A percentile compares a stretch with the other conserved stretches of the same genome.
phyloP scores from a whole-genome alignment of 495 filamentous ascomycete species.

The Penicillium goetzii region DNA sequence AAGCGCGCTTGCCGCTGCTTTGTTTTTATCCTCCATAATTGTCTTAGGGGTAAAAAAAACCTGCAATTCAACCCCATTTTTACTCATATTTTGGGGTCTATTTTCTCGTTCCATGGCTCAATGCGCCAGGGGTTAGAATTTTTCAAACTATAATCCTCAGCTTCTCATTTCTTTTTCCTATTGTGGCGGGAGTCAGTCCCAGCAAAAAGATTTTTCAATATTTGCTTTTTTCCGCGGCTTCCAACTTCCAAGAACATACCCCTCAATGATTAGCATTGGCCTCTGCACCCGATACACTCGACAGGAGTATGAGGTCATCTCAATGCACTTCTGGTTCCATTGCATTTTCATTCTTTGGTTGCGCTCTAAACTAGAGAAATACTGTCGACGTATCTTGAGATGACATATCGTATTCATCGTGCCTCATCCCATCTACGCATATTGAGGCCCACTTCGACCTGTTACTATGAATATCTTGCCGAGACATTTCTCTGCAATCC shows the following conservation, averaged over 20 bases:
- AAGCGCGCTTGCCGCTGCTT: slow-evolving; percentile 52
- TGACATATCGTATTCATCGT: not conserved
- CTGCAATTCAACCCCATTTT: not conserved
- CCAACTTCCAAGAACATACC: no score
- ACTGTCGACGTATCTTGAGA: not conserved
- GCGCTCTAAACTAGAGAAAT: not conserved
- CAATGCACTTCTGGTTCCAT: not conserved
- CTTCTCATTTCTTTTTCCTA: slow-evolving; percentile 18
- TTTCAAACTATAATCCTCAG: slow-evolving; percentile 4
- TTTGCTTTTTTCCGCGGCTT: slow-evolving; percentile 19
- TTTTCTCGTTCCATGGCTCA: slow-evolving; percentile 1
- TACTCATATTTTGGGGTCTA: not conserved
- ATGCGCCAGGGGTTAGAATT: not conserved
- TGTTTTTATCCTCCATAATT: not conserved
- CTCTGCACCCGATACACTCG: not conserved
- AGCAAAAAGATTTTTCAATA: slow-evolving; percentile 7
- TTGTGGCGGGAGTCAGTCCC: slow-evolving; percentile 6
- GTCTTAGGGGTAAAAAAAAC: not conserved
- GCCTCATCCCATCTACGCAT: not conserved
- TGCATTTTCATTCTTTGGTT: not conserved
- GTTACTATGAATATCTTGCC: not conserved
- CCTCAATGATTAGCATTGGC: slow-evolving; percentile 4
- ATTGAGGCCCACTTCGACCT: not conserved
- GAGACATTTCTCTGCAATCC: not conserved
- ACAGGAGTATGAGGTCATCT: slow-evolving; percentile 13